phyloP scores from a whole-genome alignment of 345 rosid species.

The Eucalyptus curtisii region DNA sequence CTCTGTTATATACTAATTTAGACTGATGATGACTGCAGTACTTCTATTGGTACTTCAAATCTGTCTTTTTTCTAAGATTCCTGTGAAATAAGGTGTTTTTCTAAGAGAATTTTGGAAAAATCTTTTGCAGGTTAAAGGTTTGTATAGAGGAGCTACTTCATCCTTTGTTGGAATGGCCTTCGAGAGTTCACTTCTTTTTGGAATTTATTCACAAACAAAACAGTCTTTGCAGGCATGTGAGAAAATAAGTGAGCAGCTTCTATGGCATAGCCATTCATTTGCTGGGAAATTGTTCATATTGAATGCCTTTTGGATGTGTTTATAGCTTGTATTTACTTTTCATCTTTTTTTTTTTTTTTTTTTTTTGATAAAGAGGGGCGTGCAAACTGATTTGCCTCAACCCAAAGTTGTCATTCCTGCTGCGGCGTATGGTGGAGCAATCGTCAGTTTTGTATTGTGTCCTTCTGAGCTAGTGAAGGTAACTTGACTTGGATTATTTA shows the following conservation, averaged over 20 bases:
- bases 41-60: not conserved
- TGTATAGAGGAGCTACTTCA: slow-evolving; percentile 82
- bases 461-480: slow-evolving; percentile 92
- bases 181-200: slow-evolving; percentile 87
- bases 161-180: slow-evolving; percentile 86
- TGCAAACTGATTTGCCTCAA: slow-evolving; percentile 35
- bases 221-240: slow-evolving; percentile 54
- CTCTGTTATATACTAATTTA: not conserved
- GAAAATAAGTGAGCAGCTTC: not conserved
- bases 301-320: not conserved
- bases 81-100: not conserved
- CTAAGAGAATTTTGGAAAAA: not conserved
- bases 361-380: slow-evolving; percentile 34
- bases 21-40: not conserved
- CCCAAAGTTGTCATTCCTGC: slow-evolving; percentile 74
- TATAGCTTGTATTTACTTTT: not conserved
- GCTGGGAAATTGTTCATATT: not conserved
- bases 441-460: slow-evolving; percentile 79
- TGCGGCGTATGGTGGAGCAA: slow-evolving; percentile 82
- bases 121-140: slow-evolving; percentile 64
- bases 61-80: not conserved
- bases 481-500: not conserved
- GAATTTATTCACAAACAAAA: slow-evolving; percentile 90
- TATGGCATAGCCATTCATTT: not conserved
- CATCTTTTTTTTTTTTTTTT: not conserved